Evolutionary conservation across 2,329 filamentous ascomycete genomes (phyloP).

Genomic region (Orbilia javanica): DNA sequence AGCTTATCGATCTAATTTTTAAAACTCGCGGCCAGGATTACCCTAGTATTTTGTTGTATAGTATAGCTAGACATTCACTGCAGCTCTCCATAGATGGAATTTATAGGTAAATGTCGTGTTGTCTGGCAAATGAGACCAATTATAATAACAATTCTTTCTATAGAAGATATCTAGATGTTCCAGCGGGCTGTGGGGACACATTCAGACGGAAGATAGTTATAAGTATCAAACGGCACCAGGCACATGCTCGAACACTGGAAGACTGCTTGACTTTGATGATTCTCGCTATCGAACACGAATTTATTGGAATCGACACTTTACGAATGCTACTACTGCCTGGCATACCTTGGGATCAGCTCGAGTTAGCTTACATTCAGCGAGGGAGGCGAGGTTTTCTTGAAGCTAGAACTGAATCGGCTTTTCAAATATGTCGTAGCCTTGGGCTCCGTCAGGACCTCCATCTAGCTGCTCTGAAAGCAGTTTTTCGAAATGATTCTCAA

Average conservation of each 20-base stretch:
- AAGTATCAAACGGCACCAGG: too few species aligned
- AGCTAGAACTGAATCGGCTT: neutral
- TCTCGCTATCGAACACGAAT: neutral
- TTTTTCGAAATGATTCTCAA: constrained; percentile 1
- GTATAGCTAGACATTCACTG: neutral
- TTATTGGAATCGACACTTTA: neutral
- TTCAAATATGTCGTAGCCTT: neutral
- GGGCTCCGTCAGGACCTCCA: neutral
- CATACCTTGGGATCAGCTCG: neutral
- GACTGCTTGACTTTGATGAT: neutral
- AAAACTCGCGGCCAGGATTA: neutral
- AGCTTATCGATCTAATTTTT: constrained; percentile 1
- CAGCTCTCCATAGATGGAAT: too few species aligned
- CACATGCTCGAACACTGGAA: neutral
- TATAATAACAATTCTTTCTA: too few species aligned
- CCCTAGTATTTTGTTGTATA: neutral
- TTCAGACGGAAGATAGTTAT: too few species aligned
- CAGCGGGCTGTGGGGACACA: too few species aligned
- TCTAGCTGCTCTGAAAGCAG: neutral
- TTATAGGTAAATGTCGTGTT: too few species aligned
- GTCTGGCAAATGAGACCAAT: too few species aligned
- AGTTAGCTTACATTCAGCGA: neutral
- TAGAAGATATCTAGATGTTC: too few species aligned
- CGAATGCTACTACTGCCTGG: neutral
- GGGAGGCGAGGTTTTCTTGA: neutral